Conservation (phyloP, 164 flowering plant genomes). For the Paratinospora sagittata region DNA sequence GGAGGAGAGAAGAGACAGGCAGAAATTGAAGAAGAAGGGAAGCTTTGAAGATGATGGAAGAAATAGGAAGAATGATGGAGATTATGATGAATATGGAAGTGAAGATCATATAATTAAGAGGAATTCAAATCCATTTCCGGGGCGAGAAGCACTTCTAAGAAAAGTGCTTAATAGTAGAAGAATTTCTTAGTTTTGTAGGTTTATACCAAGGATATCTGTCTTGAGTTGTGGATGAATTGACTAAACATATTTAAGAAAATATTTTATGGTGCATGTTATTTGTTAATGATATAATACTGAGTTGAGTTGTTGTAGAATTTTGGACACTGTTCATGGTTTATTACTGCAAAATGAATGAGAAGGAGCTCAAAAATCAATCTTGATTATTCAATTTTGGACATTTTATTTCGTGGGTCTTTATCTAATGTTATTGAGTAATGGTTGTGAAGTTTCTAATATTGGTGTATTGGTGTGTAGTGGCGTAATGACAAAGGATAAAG, state of each 20-base stretch:
- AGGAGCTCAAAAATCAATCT: not conserved
- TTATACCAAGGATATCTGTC: not conserved
- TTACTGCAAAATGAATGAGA: not conserved
- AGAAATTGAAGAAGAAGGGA: constrained; percentile 19
- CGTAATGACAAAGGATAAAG: constrained; percentile 25
- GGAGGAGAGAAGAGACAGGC: constrained; percentile 29
- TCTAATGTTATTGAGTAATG: not conserved
- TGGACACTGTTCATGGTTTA: not conserved
- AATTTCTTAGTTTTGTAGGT: constrained; percentile 7
- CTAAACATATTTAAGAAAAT: not conserved
- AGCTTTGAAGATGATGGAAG: constrained; percentile 8
- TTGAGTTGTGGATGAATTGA: not conserved
- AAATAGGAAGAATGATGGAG: not conserved
- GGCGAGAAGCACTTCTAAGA: constrained; percentile 49
- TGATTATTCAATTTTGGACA: not conserved
- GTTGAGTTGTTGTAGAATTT: not conserved
- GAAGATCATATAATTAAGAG: not conserved
- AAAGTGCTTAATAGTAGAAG: constrained; percentile 26
- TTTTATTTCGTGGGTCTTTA: not conserved
- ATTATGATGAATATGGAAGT: not conserved
- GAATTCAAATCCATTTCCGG: constrained; percentile 47
- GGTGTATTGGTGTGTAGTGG: constrained; percentile 20
- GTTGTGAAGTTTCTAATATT: not conserved
- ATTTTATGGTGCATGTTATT: not conserved
- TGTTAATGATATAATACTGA: no score